A percentile compares a stretch with the other conserved stretches of the same genome.
These are phyloP conservation scores for Mucor piriformis DNA, from an alignment of 371 early-diverging fungal genomes.

Conservation along the genomic window DNA sequence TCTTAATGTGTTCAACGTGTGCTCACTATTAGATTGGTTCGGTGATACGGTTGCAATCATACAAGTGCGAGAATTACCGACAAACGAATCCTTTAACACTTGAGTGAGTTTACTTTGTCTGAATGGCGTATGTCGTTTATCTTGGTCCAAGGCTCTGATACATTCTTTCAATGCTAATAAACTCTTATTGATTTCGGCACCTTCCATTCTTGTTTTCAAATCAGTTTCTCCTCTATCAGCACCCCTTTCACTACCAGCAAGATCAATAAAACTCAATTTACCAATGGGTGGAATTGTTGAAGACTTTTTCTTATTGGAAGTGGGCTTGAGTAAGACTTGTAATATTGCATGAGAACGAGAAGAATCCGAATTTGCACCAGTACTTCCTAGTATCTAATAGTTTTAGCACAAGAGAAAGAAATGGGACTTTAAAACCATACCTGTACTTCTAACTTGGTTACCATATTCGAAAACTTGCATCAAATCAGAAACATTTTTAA, in stretches of 20 bases:
- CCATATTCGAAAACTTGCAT: slow-evolving; percentile 93
- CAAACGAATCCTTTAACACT: slow-evolving; percentile 95
- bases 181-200: slow-evolving; percentile 98
- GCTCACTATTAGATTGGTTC: slow-evolving; percentile 89
- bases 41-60: slow-evolving; percentile 98
- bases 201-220: slow-evolving; percentile 93
- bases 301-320: slow-evolving; percentile 40
- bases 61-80: slow-evolving; percentile 95
- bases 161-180: slow-evolving; percentile 97
- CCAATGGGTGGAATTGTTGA: slow-evolving; percentile 35
- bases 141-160: slow-evolving; percentile 95
- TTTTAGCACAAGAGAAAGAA: no score
- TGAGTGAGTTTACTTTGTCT: slow-evolving; percentile 97
- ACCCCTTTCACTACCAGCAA: slow-evolving; percentile 92
- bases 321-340: slow-evolving; percentile 70
- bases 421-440: no score
- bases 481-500: slow-evolving; percentile 78
- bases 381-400: slow-evolving; percentile 79
- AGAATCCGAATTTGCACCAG: slow-evolving; percentile 75
- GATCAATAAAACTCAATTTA: slow-evolving; percentile 81
- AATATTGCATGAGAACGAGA: slow-evolving; percentile 92
- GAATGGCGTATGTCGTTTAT: slow-evolving; percentile 94
- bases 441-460: slow-evolving; percentile 84
- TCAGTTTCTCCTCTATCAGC: slow-evolving; percentile 93
- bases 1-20: slow-evolving; percentile 97